Evolutionary conservation across 2,329 filamentous ascomycete species (phyloP), one percentile per base, ranked within the genome.

Genomic region (Trichoderma sp.): DNA sequence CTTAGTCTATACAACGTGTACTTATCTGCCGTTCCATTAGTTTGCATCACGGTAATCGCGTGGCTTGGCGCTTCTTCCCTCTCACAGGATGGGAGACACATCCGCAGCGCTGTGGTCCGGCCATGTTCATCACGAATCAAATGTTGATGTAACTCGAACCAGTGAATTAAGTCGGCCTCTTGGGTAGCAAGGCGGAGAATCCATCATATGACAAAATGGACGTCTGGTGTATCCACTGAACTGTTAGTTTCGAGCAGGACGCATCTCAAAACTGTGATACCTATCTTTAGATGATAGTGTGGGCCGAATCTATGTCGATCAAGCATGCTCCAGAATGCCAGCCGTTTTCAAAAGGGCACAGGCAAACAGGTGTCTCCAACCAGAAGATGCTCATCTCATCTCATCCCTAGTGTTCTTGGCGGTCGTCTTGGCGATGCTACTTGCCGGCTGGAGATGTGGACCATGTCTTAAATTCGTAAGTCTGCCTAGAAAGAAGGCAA

Each of bases 321-420:
- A 26, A 50, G 39, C 63, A 34, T 23, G 61, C 32, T 66, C 61
- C 68, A 67, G 68, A 65, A 59, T 28, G 32, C 20, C 34, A 23
- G 34, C 32, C 13, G 23, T 11, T 26, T 53, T 13, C 13, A 61
- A 12, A 12, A 61, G 43, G 28, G 28, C 39, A 50, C 15, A 64
- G 17, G 50, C 26, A 68, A 47, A 50, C 17, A 64, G 9, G 50
- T 36, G 59, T 59, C 39, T 36, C 28, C 9, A 30, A 6, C 5
- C 12, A 36, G 11, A 26, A 13, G 9, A 63, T 58, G 13, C 13
- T 63, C 7, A 58, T 71, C 57, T 57, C 30, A 20, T 12, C 23
- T 5, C 9, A 63, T 63, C 65, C 71, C 71, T 72, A 39, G 32
- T 72, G 17, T 65, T 53, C 67, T 70, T 70, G 71, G 71, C 71